Evolutionary conservation across 805 yeast species (phyloP), one percentile per base, ranked within the genome.

Genomic region (Myxozyma mucilagina): DNA sequence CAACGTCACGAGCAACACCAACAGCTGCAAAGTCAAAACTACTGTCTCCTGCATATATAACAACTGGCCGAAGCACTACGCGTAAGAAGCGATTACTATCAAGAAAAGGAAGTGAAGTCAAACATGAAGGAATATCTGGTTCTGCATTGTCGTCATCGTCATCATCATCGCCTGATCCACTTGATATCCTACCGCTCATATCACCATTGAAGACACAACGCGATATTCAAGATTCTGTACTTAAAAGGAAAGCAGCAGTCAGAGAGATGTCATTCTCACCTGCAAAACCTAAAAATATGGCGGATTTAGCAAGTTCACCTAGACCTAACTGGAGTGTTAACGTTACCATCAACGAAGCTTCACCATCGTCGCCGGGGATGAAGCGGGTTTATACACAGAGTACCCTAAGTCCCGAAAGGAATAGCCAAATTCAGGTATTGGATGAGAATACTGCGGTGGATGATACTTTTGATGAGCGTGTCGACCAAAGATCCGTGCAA

Each of bases 151-250:
- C 29, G 29, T 24, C 29, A 7, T 29, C 47, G 18, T 20, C 39
- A 13, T 36, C 48, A 36, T 35, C 52, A n/a, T 60, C 63, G 20
- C 63, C 63, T 18, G 64, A 60, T 57, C 64, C 60, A 14, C 47
- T 60, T 18, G 64, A 60, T 13, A 47, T 57, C 32, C 16, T 60
- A 34, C 64, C 64, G 18, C 42, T 53, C 42, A 43, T 60, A 6
- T 60, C 64, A 14, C 64, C 64, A 14, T 13, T 57, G 14, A 60
- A 60, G 42, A 42, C 44, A n/a, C 48, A 53, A 16, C 43, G 24
- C 41, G 45, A 50, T 18, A 8, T 39, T 29, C 45, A 39, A 20
- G 45, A 13, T 14, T 50, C 54, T 20, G 45, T 36, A 8, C 35
- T n/a, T 10, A 38, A 36, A 39, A 24, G 32, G 20, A 50, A 39